Evolutionary conservation across 2,329 filamentous ascomycete species (phyloP).

Genomic region (Dactylellina drechsleri): DNA sequence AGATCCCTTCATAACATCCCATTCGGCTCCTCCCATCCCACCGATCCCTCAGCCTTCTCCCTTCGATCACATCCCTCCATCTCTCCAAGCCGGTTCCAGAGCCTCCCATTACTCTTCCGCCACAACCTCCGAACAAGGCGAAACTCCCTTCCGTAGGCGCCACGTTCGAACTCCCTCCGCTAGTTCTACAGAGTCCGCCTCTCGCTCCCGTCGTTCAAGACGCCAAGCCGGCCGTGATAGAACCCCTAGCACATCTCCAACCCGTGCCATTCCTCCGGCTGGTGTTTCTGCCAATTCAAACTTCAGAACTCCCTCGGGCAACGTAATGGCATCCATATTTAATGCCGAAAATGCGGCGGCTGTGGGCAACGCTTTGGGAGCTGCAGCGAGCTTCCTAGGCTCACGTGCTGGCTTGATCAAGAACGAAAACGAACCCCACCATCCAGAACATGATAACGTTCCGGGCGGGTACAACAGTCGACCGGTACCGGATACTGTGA

Average conservation of each 20-base stretch:
- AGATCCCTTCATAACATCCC: conserved; percentile 33
- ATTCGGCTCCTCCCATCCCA: not conserved
- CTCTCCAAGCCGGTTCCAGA: conserved; percentile 35
- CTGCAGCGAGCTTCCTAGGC: conserved; percentile 37
- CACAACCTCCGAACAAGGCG: conserved; percentile 20
- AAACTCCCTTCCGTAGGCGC: conserved; percentile 16
- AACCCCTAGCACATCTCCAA: conserved; percentile 41
- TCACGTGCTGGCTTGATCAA: conserved; percentile 31
- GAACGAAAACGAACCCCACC: conserved; percentile 3
- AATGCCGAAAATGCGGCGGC: conserved; percentile 47
- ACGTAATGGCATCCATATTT: conserved; percentile 41
- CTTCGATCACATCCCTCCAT: conserved; percentile 35
- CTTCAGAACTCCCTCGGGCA: conserved; percentile 38
- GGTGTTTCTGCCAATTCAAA: conserved; percentile 14
- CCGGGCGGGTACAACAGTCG: conserved; percentile 42
- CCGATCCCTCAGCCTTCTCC: conserved; percentile 22
- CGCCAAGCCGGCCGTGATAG: conserved; percentile 22
- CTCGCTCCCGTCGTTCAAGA: conserved; percentile 35
- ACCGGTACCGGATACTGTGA: conserved; percentile 44
- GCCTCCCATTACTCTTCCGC: conserved; percentile 23
- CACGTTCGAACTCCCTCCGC: conserved; percentile 36
- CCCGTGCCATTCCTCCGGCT: conserved; percentile 37
- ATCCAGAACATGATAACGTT: conserved; percentile 20
- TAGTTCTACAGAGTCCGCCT: conserved; percentile 36
- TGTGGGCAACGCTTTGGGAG: conserved; percentile 39